Conservation (phyloP, 352 stramenopile species). For the Phytopythium oedochilum region DNA sequence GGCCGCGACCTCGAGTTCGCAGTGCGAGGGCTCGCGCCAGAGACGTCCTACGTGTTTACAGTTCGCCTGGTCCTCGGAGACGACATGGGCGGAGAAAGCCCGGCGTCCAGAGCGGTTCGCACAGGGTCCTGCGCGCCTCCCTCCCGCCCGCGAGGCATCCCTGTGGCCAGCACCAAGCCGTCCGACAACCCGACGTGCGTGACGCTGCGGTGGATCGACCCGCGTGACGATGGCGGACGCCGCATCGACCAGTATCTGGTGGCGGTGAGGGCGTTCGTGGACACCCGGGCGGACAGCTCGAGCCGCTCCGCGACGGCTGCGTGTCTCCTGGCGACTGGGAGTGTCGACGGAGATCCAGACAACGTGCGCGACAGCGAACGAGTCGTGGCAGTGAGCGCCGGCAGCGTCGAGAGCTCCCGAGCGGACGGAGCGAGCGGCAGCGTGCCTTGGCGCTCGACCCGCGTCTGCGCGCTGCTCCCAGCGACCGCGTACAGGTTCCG, state of each 20-base stretch:
- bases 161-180: conserved; percentile 5
- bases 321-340: background rate
- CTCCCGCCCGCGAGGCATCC: conserved; percentile 34
- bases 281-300: background rate
- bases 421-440: background rate
- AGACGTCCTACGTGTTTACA: conserved; percentile 66
- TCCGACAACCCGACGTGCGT: conserved; percentile 23
- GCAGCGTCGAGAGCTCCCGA: background rate
- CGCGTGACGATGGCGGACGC: conserved; percentile 49
- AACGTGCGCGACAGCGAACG: conserved; percentile 18
- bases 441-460: conserved; percentile 21
- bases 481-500: conserved; percentile 40
- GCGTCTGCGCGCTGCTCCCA: conserved; percentile 47
- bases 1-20: conserved; percentile 66
- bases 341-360: background rate
- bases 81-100: conserved; percentile 40
- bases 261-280: conserved; percentile 4
- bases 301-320: background rate
- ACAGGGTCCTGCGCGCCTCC: conserved; percentile 39
- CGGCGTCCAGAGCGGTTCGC: conserved; percentile 34
- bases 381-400: conserved; percentile 21
- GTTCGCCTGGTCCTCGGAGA: conserved; percentile 67
- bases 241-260: conserved; percentile 38
- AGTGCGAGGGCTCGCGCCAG: conserved; percentile 39
- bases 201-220: conserved; percentile 50